These are phyloP conservation scores for Aspergillus leporis DNA, from an alignment of 495 filamentous ascomycete species.

Conservation along the genomic window DNA sequence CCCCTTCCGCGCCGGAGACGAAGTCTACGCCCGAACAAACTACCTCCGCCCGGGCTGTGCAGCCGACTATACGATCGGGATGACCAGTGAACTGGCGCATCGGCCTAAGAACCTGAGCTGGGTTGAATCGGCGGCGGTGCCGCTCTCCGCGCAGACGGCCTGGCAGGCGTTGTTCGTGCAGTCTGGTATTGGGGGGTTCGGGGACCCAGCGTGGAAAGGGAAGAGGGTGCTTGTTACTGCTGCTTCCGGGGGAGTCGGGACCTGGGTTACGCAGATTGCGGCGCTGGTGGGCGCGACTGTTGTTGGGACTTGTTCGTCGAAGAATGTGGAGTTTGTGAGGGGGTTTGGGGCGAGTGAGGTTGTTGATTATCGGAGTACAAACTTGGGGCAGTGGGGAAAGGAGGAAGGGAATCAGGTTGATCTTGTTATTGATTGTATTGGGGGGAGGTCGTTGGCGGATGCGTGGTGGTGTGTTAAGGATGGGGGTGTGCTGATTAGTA, in stretches of 20 bases:
- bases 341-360: conserved; percentile 46
- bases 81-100: conserved; percentile 44
- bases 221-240: conserved; percentile 50
- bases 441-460: conserved; percentile 42
- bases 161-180: conserved; percentile 55
- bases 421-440: conserved; percentile 55
- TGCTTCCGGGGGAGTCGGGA: conserved; percentile 54
- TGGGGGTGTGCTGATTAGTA: conserved; percentile 48
- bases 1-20: conserved; percentile 44
- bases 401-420: conserved; percentile 36
- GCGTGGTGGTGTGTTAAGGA: conserved; percentile 48
- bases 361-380: conserved; percentile 43
- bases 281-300: conserved; percentile 39
- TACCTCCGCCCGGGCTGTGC: conserved; percentile 42
- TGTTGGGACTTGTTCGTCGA: conserved; percentile 41
- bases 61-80: conserved; percentile 45
- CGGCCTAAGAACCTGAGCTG: conserved; percentile 41
- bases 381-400: conserved; percentile 37
- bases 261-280: conserved; percentile 59
- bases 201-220: conserved; percentile 18
- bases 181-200: conserved; percentile 22
- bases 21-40: conserved; percentile 51
- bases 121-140: conserved; percentile 47
- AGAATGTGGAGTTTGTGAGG: conserved; percentile 44
- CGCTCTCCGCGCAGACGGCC: conserved; percentile 49